Percentiles rank a stretch among this genome's conserved stretches.
Evolutionary conservation across 495 filamentous ascomycete genomes (phyloP).

Genomic region (Aspergillus biplanus): DNA sequence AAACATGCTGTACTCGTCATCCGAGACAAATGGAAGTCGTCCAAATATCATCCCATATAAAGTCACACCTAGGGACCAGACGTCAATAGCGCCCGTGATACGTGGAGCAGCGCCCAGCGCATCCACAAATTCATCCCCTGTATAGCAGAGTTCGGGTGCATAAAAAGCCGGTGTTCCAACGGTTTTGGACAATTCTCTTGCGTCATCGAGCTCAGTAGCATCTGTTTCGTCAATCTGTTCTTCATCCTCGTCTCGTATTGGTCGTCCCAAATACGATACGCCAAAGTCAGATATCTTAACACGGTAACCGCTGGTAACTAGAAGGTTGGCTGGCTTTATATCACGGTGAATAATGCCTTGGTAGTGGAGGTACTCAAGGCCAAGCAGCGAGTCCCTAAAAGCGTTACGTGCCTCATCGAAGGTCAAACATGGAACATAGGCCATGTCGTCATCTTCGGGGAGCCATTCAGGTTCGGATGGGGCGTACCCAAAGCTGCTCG

Average conservation of each 20-base stretch:
- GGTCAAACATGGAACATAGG: constrained; percentile 89
- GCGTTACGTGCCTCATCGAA: constrained; percentile 80
- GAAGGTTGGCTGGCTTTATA: constrained; percentile 97
- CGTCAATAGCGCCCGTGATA: constrained; percentile 80
- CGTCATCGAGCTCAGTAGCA: constrained; percentile 82
- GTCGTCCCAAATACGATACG: constrained; percentile 92
- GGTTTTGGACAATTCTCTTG: constrained; percentile 93
- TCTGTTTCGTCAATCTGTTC: constrained; percentile 84
- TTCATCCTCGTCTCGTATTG: constrained; percentile 75
- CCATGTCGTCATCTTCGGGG: constrained; percentile 73
- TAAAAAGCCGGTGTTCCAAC: constrained; percentile 98
- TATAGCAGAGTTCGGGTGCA: constrained; percentile 95
- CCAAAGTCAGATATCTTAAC: constrained; percentile 99
- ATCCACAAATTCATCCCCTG: constrained; percentile 54
- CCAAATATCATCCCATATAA: constrained; percentile 95
- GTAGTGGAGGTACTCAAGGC: constrained; percentile 94
- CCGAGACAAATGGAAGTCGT: constrained; percentile 87
- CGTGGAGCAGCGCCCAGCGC: constrained; percentile 46
- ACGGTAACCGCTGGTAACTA: constrained; percentile 80
- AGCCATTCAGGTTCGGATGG: constrained; percentile 60
- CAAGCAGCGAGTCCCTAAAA: constrained; percentile 91
- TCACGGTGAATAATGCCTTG: constrained; percentile 97
- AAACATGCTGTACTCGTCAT: constrained; percentile 90
- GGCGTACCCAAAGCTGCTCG: constrained; percentile 53
- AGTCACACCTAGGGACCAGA: constrained; percentile 96